phyloP scores from a whole-genome alignment of 2,329 filamentous ascomycete genomes.

The Epichloe typhina region DNA sequence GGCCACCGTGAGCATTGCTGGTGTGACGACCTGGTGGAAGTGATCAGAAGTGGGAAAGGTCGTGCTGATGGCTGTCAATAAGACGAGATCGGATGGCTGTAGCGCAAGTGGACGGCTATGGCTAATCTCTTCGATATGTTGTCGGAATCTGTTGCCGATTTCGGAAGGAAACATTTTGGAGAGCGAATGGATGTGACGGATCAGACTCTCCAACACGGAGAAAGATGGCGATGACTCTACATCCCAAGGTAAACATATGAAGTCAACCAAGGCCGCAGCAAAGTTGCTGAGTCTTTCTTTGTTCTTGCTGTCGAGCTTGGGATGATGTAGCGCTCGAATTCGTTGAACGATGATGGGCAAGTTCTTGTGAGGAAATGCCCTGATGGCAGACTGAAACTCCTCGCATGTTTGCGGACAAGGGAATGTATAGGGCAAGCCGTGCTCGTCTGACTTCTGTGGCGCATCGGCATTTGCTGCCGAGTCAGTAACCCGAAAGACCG shows the following conservation, averaged over 20 bases:
- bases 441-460: slow-evolving; percentile 30
- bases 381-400: slow-evolving; percentile 57
- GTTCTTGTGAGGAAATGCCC: slow-evolving; percentile 47
- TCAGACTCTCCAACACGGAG: slow-evolving; percentile 59
- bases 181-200: slow-evolving; percentile 85
- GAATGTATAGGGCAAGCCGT: slow-evolving; percentile 69
- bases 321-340: slow-evolving; percentile 84
- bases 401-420: slow-evolving; percentile 67
- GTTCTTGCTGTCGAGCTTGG: slow-evolving; percentile 72
- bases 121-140: slow-evolving; percentile 50
- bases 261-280: slow-evolving; percentile 50
- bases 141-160: slow-evolving; percentile 64
- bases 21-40: slow-evolving; percentile 90
- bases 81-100: slow-evolving; percentile 57
- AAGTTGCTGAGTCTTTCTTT: slow-evolving; percentile 68
- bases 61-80: slow-evolving; percentile 71
- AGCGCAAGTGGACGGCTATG: slow-evolving; percentile 35
- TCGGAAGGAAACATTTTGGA: slow-evolving; percentile 73
- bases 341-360: slow-evolving; percentile 72
- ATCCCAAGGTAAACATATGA: slow-evolving; percentile 36
- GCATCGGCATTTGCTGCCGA: slow-evolving; percentile 26
- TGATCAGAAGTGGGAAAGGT: slow-evolving; percentile 95
- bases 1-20: slow-evolving; percentile 71
- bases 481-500: slow-evolving; percentile 32
- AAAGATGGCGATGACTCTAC: slow-evolving; percentile 41